These are phyloP conservation scores for Niveomyces coronatus DNA, from an alignment of 2,329 filamentous ascomycete species.

Conservation along the genomic window DNA sequence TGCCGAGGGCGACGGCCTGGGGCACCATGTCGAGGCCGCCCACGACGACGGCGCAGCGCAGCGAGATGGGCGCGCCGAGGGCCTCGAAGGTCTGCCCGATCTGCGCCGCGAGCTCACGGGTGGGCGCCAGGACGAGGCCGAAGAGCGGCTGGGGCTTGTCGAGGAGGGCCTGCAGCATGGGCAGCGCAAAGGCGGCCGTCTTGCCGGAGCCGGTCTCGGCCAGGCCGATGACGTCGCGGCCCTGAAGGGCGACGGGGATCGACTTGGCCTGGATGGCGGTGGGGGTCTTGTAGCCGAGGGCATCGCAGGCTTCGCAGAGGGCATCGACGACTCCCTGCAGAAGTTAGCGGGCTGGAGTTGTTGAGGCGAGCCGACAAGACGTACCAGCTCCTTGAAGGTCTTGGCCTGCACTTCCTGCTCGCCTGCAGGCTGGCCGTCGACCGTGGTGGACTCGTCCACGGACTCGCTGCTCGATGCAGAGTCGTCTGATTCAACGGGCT, in stretches of 20 bases:
- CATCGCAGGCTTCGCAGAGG: constrained; percentile 78
- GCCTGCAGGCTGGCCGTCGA: constrained; percentile 23
- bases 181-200: constrained; percentile 87
- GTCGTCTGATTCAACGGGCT: constrained; percentile 1
- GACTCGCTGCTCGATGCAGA: constrained; percentile 3
- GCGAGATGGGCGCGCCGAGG: constrained; percentile 76
- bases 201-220: constrained; percentile 95
- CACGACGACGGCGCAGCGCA: constrained; percentile 76
- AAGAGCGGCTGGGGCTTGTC: constrained; percentile 79
- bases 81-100: constrained; percentile 84
- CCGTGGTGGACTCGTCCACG: constrained; percentile 24
- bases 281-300: constrained; percentile 71
- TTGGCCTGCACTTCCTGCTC: constrained; percentile 31
- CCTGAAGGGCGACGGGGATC: constrained; percentile 69
- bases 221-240: constrained; percentile 82
- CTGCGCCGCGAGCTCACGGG: constrained; percentile 85
- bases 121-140: constrained; percentile 84
- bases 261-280: constrained; percentile 83
- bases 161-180: constrained; percentile 83
- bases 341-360: constrained; percentile 12
- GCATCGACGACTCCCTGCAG: constrained; percentile 68
- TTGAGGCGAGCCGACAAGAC: constrained; percentile 10
- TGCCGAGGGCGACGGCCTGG: constrained; percentile 83
- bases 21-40: constrained; percentile 95
- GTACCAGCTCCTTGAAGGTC: constrained; percentile 56